Conservation (phyloP, 208 protist species). For the Crithidia bombi region DNA sequence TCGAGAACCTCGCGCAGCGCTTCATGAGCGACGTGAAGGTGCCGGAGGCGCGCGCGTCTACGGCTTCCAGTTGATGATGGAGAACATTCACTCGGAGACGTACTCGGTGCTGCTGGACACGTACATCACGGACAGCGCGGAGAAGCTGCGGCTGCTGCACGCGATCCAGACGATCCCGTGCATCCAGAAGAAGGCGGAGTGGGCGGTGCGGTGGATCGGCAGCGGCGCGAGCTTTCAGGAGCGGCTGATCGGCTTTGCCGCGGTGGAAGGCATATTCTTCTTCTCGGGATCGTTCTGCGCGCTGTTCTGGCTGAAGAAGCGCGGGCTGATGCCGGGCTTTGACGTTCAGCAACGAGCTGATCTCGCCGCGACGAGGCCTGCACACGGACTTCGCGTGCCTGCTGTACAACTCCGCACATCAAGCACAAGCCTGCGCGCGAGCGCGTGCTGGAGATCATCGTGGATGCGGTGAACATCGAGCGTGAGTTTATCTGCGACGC, state of each 20-base stretch:
- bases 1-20: slow-evolving; percentile 97
- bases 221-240: slow-evolving; percentile 91
- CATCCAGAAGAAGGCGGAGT: slow-evolving; percentile 97
- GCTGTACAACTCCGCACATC: slow-evolving; percentile 94
- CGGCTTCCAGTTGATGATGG: slow-evolving; percentile 99
- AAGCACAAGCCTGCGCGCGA: slow-evolving; percentile 90
- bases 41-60: slow-evolving; percentile 98
- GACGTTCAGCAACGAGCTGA: slow-evolving; percentile 99
- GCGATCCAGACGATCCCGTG: slow-evolving; percentile 97
- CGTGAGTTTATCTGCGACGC: slow-evolving; percentile 98
- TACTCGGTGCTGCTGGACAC: slow-evolving; percentile 95
- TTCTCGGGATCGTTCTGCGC: slow-evolving; percentile 99
- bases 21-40: slow-evolving; percentile 99
- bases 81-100: slow-evolving; percentile 99
- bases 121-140: slow-evolving; percentile 95
- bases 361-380: slow-evolving; percentile 98
- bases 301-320: slow-evolving; percentile 99
- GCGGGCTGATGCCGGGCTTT: slow-evolving; percentile 99
- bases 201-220: slow-evolving; percentile 95
- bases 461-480: slow-evolving; percentile 96
- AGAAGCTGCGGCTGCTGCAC: slow-evolving; percentile 95
- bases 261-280: slow-evolving; percentile 99
- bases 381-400: slow-evolving; percentile 99
- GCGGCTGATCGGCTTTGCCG: slow-evolving; percentile 98
- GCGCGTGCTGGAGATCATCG: slow-evolving; percentile 90